phyloP scores from a whole-genome alignment of 2,329 filamentous ascomycete genomes.

The Sphaerostilbella broomeana region DNA sequence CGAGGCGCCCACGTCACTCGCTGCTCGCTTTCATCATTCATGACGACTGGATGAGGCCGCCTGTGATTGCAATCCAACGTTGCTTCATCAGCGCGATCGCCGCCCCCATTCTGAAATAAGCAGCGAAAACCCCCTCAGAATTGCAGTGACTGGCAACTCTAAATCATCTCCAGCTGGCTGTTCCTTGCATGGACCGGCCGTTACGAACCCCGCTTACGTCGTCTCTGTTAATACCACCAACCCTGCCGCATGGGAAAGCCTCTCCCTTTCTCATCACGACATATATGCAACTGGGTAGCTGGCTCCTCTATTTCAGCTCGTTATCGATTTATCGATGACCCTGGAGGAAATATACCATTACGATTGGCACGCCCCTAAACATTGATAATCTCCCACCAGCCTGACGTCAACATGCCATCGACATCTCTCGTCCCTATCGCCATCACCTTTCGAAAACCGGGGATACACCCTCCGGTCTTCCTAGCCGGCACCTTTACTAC shows the following conservation, averaged over 20 bases:
- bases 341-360: no score
- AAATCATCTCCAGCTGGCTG: no score
- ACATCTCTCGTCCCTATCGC: constrained; percentile 36
- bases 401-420: constrained; percentile 15
- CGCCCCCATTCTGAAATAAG: constrained; percentile 1
- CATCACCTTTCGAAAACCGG: constrained; percentile 55
- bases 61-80: constrained; percentile 5
- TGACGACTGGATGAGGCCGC: constrained; percentile 13
- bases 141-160: no score
- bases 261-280: no score
- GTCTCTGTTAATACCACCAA: no score
- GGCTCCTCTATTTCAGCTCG: no score
- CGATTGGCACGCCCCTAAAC: not conserved
- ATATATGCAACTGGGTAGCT: no score
- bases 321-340: no score
- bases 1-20: constrained; percentile 11
- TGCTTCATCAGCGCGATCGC: constrained; percentile 4
- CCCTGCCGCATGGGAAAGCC: no score
- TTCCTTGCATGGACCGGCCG: no score
- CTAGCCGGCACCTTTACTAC: constrained; percentile 63
- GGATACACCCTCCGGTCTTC: constrained; percentile 60
- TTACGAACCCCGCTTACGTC: no score
- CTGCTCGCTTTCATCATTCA: constrained; percentile 8
- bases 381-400: not conserved
- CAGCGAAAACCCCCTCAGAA: no score